Evolutionary conservation across 805 yeast species (phyloP).

Genomic region (Wickerhamiella shivajii): DNA sequence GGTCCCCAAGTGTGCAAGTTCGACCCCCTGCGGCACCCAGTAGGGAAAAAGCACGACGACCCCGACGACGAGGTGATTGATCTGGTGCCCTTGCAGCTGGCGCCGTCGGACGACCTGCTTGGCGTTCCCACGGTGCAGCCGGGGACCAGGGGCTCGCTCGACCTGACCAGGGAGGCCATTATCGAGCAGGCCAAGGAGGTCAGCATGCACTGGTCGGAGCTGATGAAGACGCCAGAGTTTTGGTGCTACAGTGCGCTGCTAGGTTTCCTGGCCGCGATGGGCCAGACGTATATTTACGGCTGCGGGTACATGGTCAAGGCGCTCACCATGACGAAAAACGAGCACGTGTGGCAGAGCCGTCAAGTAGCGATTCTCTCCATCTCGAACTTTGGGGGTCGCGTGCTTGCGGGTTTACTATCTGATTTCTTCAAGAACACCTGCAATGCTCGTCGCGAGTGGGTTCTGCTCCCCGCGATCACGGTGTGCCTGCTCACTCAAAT

Average conservation of each 20-base stretch:
- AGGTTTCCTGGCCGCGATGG: conserved; percentile 47
- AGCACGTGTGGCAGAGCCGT: conserved; percentile 38
- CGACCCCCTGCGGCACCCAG: conserved; percentile 10
- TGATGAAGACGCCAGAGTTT: conserved; percentile 27
- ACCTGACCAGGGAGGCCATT: too few relatives aligned
- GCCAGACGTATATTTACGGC: conserved; percentile 63
- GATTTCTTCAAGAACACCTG: conserved; percentile 39
- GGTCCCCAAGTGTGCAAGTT: conserved; percentile 15
- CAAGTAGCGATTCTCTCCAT: conserved; percentile 63
- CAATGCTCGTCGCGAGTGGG: conserved; percentile 33
- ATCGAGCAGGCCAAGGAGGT: conserved; percentile 3
- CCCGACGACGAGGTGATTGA: conserved; percentile 5
- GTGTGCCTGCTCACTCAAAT: conserved; percentile 38
- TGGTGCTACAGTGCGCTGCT: conserved; percentile 38
- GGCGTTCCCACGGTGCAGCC: too few relatives aligned
- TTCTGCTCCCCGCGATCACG: conserved; percentile 38
- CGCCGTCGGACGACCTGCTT: neutral
- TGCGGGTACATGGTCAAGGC: conserved; percentile 57
- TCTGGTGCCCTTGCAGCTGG: conserved; percentile 2
- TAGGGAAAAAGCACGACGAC: conserved; percentile 1
- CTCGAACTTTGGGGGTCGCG: conserved; percentile 51
- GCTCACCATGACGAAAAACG: conserved; percentile 17
- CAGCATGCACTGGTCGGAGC: conserved; percentile 1
- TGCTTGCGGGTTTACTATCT: conserved; percentile 47
- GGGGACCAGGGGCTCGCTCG: too few relatives aligned